Percentiles rank a stretch among this genome's conserved stretches.
Evolutionary conservation across 805 yeast genomes (phyloP).

Genomic region (Lachancea kluyveri): DNA sequence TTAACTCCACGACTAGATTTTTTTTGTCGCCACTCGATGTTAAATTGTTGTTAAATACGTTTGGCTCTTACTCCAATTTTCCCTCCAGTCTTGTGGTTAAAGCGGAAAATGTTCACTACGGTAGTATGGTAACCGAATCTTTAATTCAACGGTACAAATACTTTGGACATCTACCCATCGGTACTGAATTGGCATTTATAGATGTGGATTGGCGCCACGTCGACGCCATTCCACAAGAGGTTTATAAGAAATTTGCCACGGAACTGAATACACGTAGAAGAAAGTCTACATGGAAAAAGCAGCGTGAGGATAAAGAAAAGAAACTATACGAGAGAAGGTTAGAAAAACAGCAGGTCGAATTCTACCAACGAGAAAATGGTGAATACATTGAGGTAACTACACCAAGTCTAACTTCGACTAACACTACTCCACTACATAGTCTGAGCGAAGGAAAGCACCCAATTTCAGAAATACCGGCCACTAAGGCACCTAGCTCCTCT

Average conservation of each 20-base stretch:
- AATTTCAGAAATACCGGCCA: too few relatives aligned
- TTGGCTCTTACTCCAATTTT: conserved; percentile 54
- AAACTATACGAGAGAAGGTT: conserved; percentile 49
- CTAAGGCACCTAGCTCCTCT: too few relatives aligned
- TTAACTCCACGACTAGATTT: conserved; percentile 57
- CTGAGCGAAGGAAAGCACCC: too few relatives aligned
- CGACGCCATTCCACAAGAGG: conserved; percentile 38
- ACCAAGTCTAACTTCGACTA: too few relatives aligned
- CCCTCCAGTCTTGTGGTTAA: conserved; percentile 59
- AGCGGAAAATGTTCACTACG: conserved; percentile 66
- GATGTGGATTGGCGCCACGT: conserved; percentile 76
- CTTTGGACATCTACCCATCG: conserved; percentile 74
- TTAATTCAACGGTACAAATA: conserved; percentile 58
- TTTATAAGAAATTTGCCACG: conserved; percentile 40
- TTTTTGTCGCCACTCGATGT: conserved; percentile 77
- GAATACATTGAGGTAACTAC: too few relatives aligned
- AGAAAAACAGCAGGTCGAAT: conserved; percentile 52
- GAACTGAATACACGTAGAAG: conserved; percentile 56
- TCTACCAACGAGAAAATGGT: conserved; percentile 54
- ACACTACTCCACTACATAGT: too few relatives aligned
- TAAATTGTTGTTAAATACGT: conserved; percentile 59
- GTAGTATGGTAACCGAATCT: conserved; percentile 56
- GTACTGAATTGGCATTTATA: conserved; percentile 75
- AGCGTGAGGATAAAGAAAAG: conserved; percentile 56
- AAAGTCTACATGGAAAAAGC: conserved; percentile 40